Percentiles rank a stretch among this genome's conserved stretches.
phyloP scores from a whole-genome alignment of 768 basidiomycete genomes.

The Thelephora aurantiotincta region DNA sequence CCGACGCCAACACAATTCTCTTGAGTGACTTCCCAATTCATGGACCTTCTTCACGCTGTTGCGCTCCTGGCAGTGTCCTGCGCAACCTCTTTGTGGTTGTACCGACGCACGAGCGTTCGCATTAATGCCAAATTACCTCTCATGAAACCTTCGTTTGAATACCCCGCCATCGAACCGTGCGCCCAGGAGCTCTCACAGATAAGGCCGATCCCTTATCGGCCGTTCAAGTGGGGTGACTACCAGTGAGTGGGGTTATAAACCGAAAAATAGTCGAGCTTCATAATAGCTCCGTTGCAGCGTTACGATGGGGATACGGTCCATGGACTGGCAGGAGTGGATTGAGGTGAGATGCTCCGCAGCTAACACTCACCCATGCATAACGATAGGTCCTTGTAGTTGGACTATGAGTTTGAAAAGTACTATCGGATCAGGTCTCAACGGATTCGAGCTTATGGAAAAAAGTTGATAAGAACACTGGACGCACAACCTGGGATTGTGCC shows the following conservation, averaged over 20 bases:
- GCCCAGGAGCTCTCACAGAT: slow-evolving; percentile 25
- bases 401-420: slow-evolving; percentile 38
- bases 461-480: slow-evolving; percentile 32
- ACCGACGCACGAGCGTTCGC: no score
- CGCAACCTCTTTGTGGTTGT: no score
- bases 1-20: no score
- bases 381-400: slow-evolving; percentile 27
- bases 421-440: slow-evolving; percentile 46
- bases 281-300: slow-evolving; percentile 27
- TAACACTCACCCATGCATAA: not conserved
- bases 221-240: slow-evolving; percentile 48
- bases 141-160: slow-evolving; percentile 10
- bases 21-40: no score
- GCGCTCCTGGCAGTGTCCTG: no score
- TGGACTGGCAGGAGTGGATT: slow-evolving; percentile 64
- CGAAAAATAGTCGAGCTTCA: not conserved
- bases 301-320: slow-evolving; percentile 54
- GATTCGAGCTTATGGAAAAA: slow-evolving; percentile 32
- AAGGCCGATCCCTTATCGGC: slow-evolving; percentile 48
- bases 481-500: slow-evolving; percentile 24
- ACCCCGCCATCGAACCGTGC: slow-evolving; percentile 33
- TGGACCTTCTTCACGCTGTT: no score
- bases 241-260: slow-evolving; percentile 28
- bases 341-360: slow-evolving; percentile 28
- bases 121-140: no score